phyloP scores from a whole-genome alignment of 2,329 filamentous ascomycete genomes.

The Beauveria australis region DNA sequence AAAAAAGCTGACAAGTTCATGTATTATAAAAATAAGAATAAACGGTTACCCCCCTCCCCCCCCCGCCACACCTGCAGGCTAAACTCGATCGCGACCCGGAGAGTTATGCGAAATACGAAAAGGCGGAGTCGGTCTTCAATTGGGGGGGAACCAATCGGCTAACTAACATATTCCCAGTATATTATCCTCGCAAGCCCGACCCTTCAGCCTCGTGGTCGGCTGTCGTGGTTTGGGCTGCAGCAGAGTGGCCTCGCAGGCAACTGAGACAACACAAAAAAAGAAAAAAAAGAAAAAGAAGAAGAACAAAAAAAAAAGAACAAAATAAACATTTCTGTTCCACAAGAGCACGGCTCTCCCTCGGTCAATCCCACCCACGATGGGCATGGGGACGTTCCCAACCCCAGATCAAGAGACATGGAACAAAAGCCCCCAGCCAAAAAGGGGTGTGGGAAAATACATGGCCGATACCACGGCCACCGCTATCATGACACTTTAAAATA shows the following conservation, averaged over 20 bases:
- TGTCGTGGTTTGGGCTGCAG: background rate
- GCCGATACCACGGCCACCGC: too few relatives aligned
- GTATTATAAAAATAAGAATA: background rate
- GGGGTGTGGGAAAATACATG: too few relatives aligned
- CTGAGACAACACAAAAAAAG: background rate
- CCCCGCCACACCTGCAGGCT: background rate
- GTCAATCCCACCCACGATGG: too few relatives aligned
- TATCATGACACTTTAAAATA: too few relatives aligned
- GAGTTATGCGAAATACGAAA: constrained; percentile 1
- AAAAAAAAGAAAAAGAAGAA: background rate
- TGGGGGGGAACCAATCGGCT: background rate
- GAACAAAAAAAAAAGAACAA: background rate
- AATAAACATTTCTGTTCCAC: too few relatives aligned
- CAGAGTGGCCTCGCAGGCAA: background rate
- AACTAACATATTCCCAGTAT: background rate
- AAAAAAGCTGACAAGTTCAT: background rate
- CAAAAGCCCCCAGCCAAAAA: too few relatives aligned
- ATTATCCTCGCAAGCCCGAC: background rate
- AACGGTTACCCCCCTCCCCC: background rate
- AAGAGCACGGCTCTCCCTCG: too few relatives aligned
- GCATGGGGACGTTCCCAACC: too few relatives aligned
- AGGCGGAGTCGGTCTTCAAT: background rate
- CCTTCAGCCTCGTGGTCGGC: background rate
- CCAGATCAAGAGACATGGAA: too few relatives aligned
- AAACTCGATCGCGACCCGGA: background rate